Base-by-base conservation (phyloP, 257 asterid genomes). In the Rehmannia glutinosa region DNA sequence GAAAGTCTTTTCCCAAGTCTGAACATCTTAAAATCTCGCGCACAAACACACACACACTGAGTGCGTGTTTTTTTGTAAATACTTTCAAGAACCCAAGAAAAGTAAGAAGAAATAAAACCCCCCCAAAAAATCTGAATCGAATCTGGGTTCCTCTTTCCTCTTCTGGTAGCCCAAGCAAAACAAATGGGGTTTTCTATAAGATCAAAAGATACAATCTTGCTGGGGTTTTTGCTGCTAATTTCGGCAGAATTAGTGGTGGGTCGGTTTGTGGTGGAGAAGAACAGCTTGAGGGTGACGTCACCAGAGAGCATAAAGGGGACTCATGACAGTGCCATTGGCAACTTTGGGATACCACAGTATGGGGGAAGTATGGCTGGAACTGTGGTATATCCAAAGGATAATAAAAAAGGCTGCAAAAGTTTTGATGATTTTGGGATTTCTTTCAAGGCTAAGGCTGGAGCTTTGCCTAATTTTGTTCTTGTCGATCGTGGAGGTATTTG, bases 291-390 rank as follows among this genome's bases (percentile, higher is more conserved):
- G 66, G 98, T 94, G 56, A 72, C 83, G 25, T 91, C 97, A 24
- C 97, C 97, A 1, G 97, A 88, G 5, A 77, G 73, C 66, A 81
- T 91, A 8, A 91, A 84, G 77, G 97, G 97, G 15, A 87, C 77
- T 49, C 83, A 82, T 32, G 95, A 91, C 59, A 87, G 89, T 65
- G 97, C 98, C 17, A 94, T 94, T 70, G 97, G 96, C 1, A 94
- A 94, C 78, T 94, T 94, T 49, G 97, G 99, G 68, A 85, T 94
- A 32, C 97, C 97, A 13, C 95, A 91, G 33, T 91, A 91, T 74
- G 97, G 97, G 20, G 99, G 99, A 12, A 88, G 93, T 70, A 76
- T 94, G 92, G 83, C 97, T 20, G 99, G 97, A 19, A 68, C 92
- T 62, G 96, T 89, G 47, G 67, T 84, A 25, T 88, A 70, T 24